Evolutionary conservation across 164 flowering plant species (phyloP).

Genomic region (Protea cynaroides): DNA sequence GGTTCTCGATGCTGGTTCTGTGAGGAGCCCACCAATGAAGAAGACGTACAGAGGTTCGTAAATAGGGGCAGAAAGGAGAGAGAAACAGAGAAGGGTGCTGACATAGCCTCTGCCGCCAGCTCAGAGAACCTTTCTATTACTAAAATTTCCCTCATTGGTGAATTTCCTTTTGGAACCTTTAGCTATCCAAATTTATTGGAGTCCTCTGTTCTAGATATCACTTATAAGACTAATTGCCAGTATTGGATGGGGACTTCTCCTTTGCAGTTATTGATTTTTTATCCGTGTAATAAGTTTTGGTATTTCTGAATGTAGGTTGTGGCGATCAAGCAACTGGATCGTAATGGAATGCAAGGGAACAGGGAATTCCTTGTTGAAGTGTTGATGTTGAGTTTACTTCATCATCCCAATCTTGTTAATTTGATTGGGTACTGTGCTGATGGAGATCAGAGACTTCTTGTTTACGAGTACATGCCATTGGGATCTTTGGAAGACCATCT

Average conservation of each 20-base stretch:
- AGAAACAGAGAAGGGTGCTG: too few species aligned
- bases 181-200: neutral
- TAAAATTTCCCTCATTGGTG: too few species aligned
- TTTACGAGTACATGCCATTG: conserved; percentile 85
- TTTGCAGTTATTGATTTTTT: neutral
- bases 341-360: conserved; percentile 64
- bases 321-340: conserved; percentile 86
- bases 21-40: too few species aligned
- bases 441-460: conserved; percentile 73
- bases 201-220: neutral
- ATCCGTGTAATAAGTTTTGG: neutral
- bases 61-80: too few species aligned
- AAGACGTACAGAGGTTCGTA: too few species aligned
- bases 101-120: too few species aligned
- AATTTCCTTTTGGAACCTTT: too few species aligned
- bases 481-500: conserved; percentile 79
- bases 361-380: conserved; percentile 80
- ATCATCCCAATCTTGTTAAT: conserved; percentile 79
- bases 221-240: neutral
- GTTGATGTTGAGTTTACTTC: conserved; percentile 53
- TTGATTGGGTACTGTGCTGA: conserved; percentile 78
- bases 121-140: too few species aligned
- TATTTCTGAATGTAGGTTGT: conserved; percentile 46
- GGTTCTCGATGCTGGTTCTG: too few species aligned
- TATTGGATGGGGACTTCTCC: neutral